These are phyloP conservation scores for Eudorina sp. DNA, from an alignment of 139 green algal species.

Conservation along the genomic window DNA sequence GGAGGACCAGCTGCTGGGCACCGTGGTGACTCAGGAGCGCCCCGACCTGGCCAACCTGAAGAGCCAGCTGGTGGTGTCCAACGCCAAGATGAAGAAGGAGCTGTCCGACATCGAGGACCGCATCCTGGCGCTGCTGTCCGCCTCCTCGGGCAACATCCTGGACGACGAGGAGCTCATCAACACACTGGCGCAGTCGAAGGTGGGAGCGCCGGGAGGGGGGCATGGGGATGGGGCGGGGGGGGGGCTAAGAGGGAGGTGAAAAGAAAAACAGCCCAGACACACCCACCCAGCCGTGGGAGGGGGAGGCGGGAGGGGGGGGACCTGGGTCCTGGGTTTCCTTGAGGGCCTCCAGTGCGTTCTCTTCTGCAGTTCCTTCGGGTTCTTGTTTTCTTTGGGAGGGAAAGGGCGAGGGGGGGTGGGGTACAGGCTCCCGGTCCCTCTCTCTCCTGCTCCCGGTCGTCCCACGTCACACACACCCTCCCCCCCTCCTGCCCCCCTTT, in stretches of 20 bases:
- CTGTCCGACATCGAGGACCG: slow-evolving; percentile 86
- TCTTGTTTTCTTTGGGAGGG: too few relatives aligned
- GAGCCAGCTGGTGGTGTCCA: slow-evolving; percentile 79
- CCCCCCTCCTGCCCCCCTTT: too few relatives aligned
- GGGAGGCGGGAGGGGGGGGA: background rate
- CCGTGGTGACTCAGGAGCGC: slow-evolving; percentile 80
- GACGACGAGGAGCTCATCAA: slow-evolving; percentile 89
- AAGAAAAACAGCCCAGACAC: too few relatives aligned
- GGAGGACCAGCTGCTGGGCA: slow-evolving; percentile 86
- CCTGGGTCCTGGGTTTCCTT: too few relatives aligned
- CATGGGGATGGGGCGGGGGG: background rate
- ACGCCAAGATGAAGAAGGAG: slow-evolving; percentile 90
- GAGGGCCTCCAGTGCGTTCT: too few relatives aligned
- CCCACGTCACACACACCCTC: too few relatives aligned
- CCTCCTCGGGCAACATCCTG: slow-evolving; percentile 80
- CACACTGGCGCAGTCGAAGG: slow-evolving; percentile 82
- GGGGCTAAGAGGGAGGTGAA: background rate
- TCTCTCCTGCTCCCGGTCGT: too few relatives aligned
- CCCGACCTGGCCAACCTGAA: slow-evolving; percentile 74
- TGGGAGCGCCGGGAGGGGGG: too few relatives aligned
- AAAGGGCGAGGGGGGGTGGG: background rate
- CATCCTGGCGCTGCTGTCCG: slow-evolving; percentile 74
- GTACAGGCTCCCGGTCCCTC: background rate
- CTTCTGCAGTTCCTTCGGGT: too few relatives aligned
- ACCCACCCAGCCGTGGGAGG: too few relatives aligned